A percentile compares a stretch with the other conserved stretches of the same genome.
Evolutionary conservation across 495 filamentous ascomycete species (phyloP).

Genomic region (Coniosporium apollinis): DNA sequence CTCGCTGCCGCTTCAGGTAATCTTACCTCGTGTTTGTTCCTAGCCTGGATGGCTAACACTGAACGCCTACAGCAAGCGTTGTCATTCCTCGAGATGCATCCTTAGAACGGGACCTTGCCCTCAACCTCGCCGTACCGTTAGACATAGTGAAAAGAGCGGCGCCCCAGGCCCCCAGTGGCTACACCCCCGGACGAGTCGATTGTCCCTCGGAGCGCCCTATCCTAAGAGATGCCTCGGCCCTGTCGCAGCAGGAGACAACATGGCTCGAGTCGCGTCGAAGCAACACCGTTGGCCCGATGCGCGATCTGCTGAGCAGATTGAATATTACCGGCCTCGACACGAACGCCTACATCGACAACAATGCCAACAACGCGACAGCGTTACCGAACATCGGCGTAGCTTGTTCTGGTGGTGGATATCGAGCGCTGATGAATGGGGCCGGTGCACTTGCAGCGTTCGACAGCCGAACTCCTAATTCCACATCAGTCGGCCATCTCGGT

Average conservation of each 20-base stretch:
- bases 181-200: conserved; percentile 18
- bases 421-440: conserved; percentile 78
- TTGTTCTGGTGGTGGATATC: conserved; percentile 56
- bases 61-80: too few species aligned
- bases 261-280: conserved; percentile 47
- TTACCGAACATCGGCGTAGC: conserved; percentile 51
- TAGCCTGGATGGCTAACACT: too few species aligned
- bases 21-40: too few species aligned
- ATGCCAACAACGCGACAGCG: conserved; percentile 37
- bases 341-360: conserved; percentile 43
- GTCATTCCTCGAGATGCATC: too few species aligned
- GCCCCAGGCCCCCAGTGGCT: conserved; percentile 22
- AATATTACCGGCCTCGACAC: conserved; percentile 67
- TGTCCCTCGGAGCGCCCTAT: conserved; percentile 30
- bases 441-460: conserved; percentile 79
- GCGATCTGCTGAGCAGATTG: conserved; percentile 51
- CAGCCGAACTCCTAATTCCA: conserved; percentile 49
- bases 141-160: conserved; percentile 13
- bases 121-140: too few species aligned
- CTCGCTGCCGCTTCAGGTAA: too few species aligned
- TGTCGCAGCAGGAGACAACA: conserved; percentile 50
- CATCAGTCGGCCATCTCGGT: conserved; percentile 52
- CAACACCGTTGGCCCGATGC: conserved; percentile 49
- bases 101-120: too few species aligned
- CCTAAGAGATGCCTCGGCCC: conserved; percentile 33